Evolutionary conservation across 495 filamentous ascomycete genomes (phyloP), one percentile per base, ranked within the genome.

Genomic region (Lichina pygmaea): DNA sequence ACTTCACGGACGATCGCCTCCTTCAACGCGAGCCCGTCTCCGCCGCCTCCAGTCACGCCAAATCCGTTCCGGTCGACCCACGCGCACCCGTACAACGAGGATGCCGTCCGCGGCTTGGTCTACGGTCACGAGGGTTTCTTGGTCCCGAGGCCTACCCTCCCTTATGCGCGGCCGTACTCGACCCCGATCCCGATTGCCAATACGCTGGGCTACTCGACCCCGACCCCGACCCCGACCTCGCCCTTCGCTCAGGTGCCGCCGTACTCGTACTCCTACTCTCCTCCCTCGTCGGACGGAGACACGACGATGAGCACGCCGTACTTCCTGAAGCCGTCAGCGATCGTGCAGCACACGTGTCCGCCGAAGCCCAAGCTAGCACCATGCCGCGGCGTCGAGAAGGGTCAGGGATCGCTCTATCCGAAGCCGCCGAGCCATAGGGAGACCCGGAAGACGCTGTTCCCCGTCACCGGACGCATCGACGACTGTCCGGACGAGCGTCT

Each of bases 331-430:
- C 64, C 63, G 0, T 54, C 57, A 36, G 54, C 66, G 40, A 59
- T 81, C 12, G 62, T 79, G 8, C 78, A 77, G 55, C 66, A 76
- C 49, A 82, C 77, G 0, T 84, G 78, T 52, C 82, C 81, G 16
- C 75, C 77, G 1, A 81, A 79, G 54, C 65, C 70, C 54, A 64
- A 57, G 15, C 62, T 58, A 11, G 54, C 61, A 44, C 60, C 62
- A 24, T 30, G 6, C 13, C 53, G 70, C 13, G 36, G 36, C 11
- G 36, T 11, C 36, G 36, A 3, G 11, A 39, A 2, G 10, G 11
- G 13, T 5, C 36, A 15, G 10, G 36, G 36, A 39, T 15, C 10
- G 11, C 36, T 15, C 10, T 39, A 39, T 15, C 10, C 36, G 36
- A 39, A 39, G 36, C 36, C 36, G 11, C 13, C 13, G 10, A 39